phyloP scores from a whole-genome alignment of 106 monocot species.

The Acorus calamus region DNA sequence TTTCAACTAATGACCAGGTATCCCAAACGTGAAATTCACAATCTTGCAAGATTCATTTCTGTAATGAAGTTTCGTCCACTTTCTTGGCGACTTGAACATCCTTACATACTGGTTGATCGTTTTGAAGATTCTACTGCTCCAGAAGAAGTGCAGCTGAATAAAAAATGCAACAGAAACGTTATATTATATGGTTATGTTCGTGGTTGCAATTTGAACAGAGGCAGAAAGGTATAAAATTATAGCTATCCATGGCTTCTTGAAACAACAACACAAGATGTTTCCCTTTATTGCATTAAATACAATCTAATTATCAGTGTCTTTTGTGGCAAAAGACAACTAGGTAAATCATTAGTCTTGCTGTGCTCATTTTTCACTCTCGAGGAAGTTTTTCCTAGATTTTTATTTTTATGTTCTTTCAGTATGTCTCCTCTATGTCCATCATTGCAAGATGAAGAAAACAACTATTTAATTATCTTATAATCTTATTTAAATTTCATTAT shows the following conservation, averaged over 20 bases:
- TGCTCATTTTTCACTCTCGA: too few relatives aligned
- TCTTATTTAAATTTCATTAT: too few relatives aligned
- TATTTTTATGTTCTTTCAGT: too few relatives aligned
- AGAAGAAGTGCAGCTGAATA: constrained; percentile 48
- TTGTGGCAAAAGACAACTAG: too few relatives aligned
- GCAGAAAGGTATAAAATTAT: constrained; percentile 54
- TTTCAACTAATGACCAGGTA: constrained; percentile 30
- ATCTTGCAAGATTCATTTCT: constrained; percentile 94
- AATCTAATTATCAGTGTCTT: too few relatives aligned
- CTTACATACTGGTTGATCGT: constrained; percentile 87
- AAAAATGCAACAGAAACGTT: constrained; percentile 88
- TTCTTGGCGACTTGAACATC: constrained; percentile 83
- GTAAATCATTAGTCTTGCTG: too few relatives aligned
- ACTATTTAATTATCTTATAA: too few relatives aligned
- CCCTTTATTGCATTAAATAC: too few relatives aligned
- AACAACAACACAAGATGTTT: too few relatives aligned
- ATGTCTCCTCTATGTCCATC: too few relatives aligned
- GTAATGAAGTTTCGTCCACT: constrained; percentile 72
- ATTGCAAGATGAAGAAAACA: too few relatives aligned
- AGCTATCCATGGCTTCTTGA: background rate
- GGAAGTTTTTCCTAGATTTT: too few relatives aligned
- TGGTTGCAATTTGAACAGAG: constrained; percentile 90
- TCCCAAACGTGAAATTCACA: constrained; percentile 85
- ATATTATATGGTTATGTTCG: constrained; percentile 97
- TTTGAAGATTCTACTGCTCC: constrained; percentile 92